Conservation (phyloP, 2,329 filamentous ascomycete genomes). For the Nemania sp. region DNA sequence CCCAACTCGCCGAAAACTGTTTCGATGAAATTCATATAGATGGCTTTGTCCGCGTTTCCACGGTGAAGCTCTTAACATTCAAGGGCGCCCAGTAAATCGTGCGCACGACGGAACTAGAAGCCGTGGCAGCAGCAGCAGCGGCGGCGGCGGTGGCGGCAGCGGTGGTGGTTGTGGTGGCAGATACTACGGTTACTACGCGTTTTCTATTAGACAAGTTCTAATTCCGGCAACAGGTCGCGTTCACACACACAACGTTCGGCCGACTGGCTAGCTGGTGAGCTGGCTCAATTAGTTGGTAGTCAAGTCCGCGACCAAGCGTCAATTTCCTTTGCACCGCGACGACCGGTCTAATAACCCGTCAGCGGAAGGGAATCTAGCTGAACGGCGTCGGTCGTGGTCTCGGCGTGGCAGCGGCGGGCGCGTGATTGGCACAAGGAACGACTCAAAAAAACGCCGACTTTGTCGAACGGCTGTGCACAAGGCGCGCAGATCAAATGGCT, state of each 20-base stretch:
- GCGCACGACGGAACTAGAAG: constrained; percentile 8
- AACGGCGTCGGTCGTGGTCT: constrained; percentile 22
- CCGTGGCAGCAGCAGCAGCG: background rate
- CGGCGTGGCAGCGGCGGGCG: constrained; percentile 14
- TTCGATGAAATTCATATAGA: constrained; percentile 72
- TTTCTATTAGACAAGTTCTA: background rate
- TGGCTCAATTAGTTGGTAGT: background rate
- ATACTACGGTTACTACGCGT: background rate
- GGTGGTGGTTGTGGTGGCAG: background rate
- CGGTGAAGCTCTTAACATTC: constrained; percentile 38
- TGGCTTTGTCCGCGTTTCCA: constrained; percentile 37
- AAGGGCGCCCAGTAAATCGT: constrained; percentile 12
- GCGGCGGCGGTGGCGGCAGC: background rate
- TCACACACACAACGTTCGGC: constrained; percentile 3
- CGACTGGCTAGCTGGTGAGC: background rate
- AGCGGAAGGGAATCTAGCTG: constrained; percentile 34
- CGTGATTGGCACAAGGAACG: constrained; percentile 25
- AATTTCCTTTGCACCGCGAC: constrained; percentile 36
- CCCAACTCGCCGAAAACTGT: constrained; percentile 79
- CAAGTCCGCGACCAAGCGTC: background rate
- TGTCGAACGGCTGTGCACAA: constrained; percentile 1
- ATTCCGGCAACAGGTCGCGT: background rate
- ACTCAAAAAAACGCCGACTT: background rate
- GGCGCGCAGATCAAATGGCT: constrained; percentile 28
- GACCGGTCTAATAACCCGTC: constrained; percentile 51